Conservation (phyloP, 208 protist species). For the Zelonia costaricensis region DNA sequence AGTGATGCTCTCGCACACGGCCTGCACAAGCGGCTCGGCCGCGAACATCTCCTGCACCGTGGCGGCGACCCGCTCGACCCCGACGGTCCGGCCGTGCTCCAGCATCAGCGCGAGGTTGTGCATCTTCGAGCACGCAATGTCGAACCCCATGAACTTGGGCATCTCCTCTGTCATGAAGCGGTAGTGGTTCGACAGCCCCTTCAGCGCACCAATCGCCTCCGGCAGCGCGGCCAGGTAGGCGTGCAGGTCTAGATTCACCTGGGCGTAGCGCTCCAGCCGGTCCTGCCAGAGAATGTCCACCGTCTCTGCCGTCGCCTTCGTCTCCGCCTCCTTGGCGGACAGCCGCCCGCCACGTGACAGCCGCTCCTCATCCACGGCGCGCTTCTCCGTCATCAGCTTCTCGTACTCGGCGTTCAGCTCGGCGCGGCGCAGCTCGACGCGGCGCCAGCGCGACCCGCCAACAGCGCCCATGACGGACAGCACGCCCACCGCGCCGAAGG, state of each 20-base stretch:
- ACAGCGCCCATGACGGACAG: conserved; percentile 40
- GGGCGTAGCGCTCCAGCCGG: conserved; percentile 64
- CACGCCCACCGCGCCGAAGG: conserved; percentile 32
- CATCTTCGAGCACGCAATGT: conserved; percentile 78
- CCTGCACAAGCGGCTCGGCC: conserved; percentile 62
- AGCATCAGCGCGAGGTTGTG: conserved; percentile 78
- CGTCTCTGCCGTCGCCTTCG: conserved; percentile 41
- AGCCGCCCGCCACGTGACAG: conserved; percentile 43
- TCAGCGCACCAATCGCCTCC: conserved; percentile 66
- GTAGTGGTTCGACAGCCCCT: conserved; percentile 80
- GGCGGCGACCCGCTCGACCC: conserved; percentile 47
- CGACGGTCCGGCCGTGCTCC: conserved; percentile 48
- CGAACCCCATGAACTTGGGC: conserved; percentile 76
- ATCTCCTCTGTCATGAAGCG: conserved; percentile 79
- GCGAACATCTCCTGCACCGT: conserved; percentile 65
- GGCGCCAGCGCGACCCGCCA: conserved; percentile 46
- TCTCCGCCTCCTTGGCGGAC: conserved; percentile 37
- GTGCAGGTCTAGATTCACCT: conserved; percentile 65
- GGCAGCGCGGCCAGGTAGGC: conserved; percentile 71
- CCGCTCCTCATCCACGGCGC: conserved; percentile 43
- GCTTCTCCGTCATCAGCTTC: conserved; percentile 40
- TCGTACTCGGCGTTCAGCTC: conserved; percentile 74
- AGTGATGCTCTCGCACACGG: conserved; percentile 58
- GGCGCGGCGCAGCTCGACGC: conserved; percentile 47
- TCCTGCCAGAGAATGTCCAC: conserved; percentile 77